Base-by-base conservation (phyloP, 345 rosid genomes). In the Ceriops zippeliana region DNA sequence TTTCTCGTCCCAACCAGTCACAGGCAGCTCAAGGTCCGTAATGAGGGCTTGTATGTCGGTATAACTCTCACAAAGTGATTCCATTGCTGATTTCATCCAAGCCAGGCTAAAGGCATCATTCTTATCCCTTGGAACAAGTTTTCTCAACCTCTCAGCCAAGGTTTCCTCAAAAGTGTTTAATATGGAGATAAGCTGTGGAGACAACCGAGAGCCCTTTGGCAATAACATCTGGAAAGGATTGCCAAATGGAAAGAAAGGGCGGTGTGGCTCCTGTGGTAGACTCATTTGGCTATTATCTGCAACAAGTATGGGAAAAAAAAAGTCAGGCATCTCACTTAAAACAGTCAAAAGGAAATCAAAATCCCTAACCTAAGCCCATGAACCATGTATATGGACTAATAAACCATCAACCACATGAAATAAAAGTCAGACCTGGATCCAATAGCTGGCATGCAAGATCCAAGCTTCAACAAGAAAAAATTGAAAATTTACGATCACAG, bases 61-160 rank as follows among this genome's bases (percentile, higher is more conserved):
- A 27, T 93, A 96, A 30, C 88, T 89, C 79, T 85, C 92, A 38
- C 90, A 82, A 61, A 93, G 89, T 15, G 91, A 82, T 72, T 84
- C 90, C 96, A 86, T 89, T 11, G 97, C 96, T 57, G 79, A 71
- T 77, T 82, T 87, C 97, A 95, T 87, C 99, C 99, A 95, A 5
- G 90, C 60, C 37, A 93, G 74, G 77, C 83, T 84, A 65, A 90
- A 89, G 58, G 90, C 83, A 21, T 86, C 89, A 38, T 74, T 80
- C 66, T 86, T 85, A 68, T 70, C 83, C 69, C 85, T 82, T 1
- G 93, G 93, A 69, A 79, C 78, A 60, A 95, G 90, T 65, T 82
- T 88, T 63, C 71, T 81, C 34, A 90, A 67, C 73, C 90, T 86
- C 82, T 82, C 84, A 28, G 84, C 84, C 80, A 95, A 77, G 38